Evolutionary conservation across 179 eudicot species (phyloP).

Genomic region (Vitellaria paradoxa): DNA sequence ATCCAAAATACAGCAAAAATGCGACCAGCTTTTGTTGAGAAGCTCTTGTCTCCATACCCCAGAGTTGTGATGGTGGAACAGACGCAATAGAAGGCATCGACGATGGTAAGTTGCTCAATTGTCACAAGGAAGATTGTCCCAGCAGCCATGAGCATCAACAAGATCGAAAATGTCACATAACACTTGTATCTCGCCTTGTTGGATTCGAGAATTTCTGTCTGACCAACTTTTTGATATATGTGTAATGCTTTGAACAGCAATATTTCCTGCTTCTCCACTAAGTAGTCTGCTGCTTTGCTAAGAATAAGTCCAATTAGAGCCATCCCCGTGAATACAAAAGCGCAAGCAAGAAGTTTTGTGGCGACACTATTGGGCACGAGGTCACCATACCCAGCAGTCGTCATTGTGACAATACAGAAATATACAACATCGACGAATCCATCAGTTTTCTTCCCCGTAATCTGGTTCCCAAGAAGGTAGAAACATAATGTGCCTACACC

Average conservation of each 20-base stretch:
- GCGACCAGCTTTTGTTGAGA: slow-evolving; percentile 64
- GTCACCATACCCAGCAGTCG: slow-evolving; percentile 92
- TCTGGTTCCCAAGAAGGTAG: slow-evolving; percentile 44
- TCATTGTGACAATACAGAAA: slow-evolving; percentile 90
- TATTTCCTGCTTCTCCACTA: slow-evolving; percentile 71
- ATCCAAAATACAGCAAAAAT: slow-evolving; percentile 84
- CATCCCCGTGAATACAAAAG: slow-evolving; percentile 78
- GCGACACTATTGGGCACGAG: slow-evolving; percentile 63
- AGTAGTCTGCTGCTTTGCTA: slow-evolving; percentile 69
- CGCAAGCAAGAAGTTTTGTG: slow-evolving; percentile 71
- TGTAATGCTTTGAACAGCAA: slow-evolving; percentile 53
- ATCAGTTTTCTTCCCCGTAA: slow-evolving; percentile 54
- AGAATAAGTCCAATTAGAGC: slow-evolving; percentile 60
- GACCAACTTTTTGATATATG: slow-evolving; percentile 35
- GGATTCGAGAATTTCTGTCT: slow-evolving; percentile 42
- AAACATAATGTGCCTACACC: slow-evolving; percentile 61
- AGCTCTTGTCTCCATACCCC: slow-evolving; percentile 89
- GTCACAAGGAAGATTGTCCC: slow-evolving; percentile 58
- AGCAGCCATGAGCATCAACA: slow-evolving; percentile 37
- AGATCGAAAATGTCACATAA: slow-evolving; percentile 24
- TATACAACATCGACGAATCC: slow-evolving; percentile 73
- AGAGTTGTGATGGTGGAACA: slow-evolving; percentile 79
- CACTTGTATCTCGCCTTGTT: slow-evolving; percentile 66
- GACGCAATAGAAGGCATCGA: slow-evolving; percentile 85
- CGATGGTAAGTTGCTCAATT: slow-evolving; percentile 51